Percentiles rank a stretch among this genome's conserved stretches.
These are phyloP conservation scores for Tulasnella sp. DNA, from an alignment of 768 basidiomycete species.

Conservation along the genomic window DNA sequence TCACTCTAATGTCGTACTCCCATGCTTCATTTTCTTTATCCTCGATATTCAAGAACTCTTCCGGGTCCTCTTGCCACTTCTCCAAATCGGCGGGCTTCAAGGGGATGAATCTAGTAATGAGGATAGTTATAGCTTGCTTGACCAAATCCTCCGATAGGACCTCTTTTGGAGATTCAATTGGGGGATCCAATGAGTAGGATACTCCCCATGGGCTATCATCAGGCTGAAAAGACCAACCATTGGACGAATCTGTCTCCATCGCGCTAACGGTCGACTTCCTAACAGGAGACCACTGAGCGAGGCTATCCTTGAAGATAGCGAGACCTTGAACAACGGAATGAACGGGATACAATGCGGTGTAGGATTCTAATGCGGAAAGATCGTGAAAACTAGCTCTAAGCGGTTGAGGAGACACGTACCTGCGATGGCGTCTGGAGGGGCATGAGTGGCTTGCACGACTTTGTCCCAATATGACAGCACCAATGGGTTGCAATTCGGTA, in stretches of 20 bases:
- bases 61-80: constrained; percentile 76
- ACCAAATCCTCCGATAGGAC: constrained; percentile 60
- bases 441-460: constrained; percentile 55
- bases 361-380: constrained; percentile 37
- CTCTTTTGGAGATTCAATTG: constrained; percentile 21
- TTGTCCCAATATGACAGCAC: constrained; percentile 74
- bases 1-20: constrained; percentile 83
- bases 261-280: constrained; percentile 37
- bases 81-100: constrained; percentile 71
- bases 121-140: constrained; percentile 54
- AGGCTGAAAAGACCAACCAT: no score
- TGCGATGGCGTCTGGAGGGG: constrained; percentile 39
- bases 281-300: constrained; percentile 61
- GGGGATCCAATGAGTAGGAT: constrained; percentile 6
- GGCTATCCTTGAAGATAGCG: constrained; percentile 73
- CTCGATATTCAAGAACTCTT: constrained; percentile 88
- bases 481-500: constrained; percentile 52
- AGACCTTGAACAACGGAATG: constrained; percentile 73
- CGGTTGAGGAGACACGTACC: constrained; percentile 32
- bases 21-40: constrained; percentile 84
- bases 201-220: background rate
- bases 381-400: background rate
- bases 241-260: constrained; percentile 4
- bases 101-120: constrained; percentile 77
- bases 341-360: constrained; percentile 55